Conservation (phyloP, 164 flowering plant genomes). For the Aristolochia fimbriata region DNA sequence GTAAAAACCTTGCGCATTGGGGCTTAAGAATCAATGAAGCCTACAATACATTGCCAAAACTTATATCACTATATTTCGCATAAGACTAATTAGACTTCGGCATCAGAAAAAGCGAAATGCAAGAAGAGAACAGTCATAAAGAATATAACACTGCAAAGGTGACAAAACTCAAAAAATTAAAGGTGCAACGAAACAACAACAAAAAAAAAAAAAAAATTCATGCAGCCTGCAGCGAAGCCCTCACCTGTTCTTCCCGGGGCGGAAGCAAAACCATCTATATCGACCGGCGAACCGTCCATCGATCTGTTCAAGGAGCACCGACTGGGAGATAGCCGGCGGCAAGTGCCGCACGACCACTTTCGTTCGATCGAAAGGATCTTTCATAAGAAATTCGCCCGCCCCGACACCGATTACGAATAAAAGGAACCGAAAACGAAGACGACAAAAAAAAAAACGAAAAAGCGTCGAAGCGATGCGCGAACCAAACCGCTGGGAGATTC, state of each 20-base stretch:
- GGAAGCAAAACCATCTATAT: conserved; percentile 59
- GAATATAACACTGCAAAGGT: no score
- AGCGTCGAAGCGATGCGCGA: no score
- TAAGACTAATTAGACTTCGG: neutral
- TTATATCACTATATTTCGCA: neutral
- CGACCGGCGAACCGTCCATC: conserved; percentile 54
- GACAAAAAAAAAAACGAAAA: no score
- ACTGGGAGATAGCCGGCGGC: conserved; percentile 65
- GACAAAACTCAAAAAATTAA: neutral
- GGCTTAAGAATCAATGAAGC: no score
- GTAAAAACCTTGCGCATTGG: no score
- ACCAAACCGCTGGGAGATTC: no score
- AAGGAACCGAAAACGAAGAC: no score
- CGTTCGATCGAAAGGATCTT: conserved; percentile 58
- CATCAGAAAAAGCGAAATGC: neutral
- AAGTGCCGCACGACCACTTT: conserved; percentile 88
- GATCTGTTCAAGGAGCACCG: conserved; percentile 54
- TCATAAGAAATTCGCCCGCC: conserved; percentile 21
- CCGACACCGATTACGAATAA: no score
- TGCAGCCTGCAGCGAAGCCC: conserved; percentile 8
- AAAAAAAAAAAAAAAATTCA: neutral
- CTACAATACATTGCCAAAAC: no score
- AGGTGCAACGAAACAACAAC: neutral
- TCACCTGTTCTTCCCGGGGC: conserved; percentile 68
- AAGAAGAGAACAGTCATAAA: neutral